Conservation (phyloP, 345 rosid species). For the Citrus cavaleriei region DNA sequence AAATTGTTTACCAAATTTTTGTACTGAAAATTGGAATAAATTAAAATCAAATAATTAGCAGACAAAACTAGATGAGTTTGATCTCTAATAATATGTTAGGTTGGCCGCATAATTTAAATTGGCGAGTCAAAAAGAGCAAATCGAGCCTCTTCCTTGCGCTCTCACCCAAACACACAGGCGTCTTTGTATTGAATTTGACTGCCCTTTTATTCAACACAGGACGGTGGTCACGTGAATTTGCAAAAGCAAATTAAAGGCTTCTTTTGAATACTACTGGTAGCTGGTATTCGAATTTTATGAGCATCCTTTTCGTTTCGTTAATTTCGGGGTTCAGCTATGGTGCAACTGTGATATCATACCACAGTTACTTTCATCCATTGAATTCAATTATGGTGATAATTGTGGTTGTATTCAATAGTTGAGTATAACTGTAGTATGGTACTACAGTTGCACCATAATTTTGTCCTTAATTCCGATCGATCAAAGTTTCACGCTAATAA, state of each 20-base stretch:
- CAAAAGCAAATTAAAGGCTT: background rate
- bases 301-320: background rate
- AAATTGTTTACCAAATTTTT: too few relatives aligned
- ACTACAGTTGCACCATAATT: too few relatives aligned
- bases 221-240: slow-evolving; percentile 5
- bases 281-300: background rate
- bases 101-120: slow-evolving; percentile 20
- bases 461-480: too few relatives aligned
- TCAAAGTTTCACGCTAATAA: background rate
- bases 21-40: background rate
- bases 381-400: accelerated
- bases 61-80: too few relatives aligned
- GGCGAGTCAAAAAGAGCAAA: background rate
- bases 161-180: background rate
- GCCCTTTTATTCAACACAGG: background rate
- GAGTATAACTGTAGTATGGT: accelerated
- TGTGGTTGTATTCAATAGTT: too few relatives aligned
- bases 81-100: background rate
- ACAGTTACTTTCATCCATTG: accelerated
- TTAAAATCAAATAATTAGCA: background rate
- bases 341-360: accelerated
- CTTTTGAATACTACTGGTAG: background rate
- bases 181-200: background rate
- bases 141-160: background rate
- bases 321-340: accelerated